Percentiles rank a stretch among this genome's conserved stretches.
Conservation (phyloP, 352 stramenopile species). For the Saprolegnia parasitica region DNA sequence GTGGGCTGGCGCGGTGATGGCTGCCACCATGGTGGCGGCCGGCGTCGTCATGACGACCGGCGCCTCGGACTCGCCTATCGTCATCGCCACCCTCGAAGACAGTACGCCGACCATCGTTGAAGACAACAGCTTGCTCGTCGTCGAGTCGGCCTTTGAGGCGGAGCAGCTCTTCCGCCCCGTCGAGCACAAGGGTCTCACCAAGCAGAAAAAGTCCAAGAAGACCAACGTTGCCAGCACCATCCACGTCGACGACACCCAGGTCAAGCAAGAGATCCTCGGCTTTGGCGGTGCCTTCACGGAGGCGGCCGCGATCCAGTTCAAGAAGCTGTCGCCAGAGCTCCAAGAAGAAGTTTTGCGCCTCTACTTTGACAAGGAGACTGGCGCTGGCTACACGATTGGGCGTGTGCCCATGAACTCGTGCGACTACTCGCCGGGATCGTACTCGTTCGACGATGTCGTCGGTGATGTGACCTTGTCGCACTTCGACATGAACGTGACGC, state of each 20-base stretch:
- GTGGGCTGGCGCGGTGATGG: not conserved
- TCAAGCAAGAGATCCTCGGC: conserved; percentile 78
- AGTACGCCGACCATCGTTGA: not conserved
- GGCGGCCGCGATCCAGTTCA: conserved; percentile 82
- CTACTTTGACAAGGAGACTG: conserved; percentile 81
- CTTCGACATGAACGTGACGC: conserved; percentile 69
- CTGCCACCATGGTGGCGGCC: conserved; percentile 13
- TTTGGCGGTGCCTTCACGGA: conserved; percentile 93
- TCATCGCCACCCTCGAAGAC: not conserved
- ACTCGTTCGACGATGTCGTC: conserved; percentile 81
- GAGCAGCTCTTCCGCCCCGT: not conserved
- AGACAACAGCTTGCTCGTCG: conserved; percentile 4
- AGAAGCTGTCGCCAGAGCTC: conserved; percentile 63
- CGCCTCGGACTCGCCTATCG: not conserved
- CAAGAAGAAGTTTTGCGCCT: conserved; percentile 81
- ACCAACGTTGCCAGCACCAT: conserved; percentile 39
- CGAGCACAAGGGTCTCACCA: conserved; percentile 14
- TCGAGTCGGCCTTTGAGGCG: conserved; percentile 10
- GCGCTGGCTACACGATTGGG: conserved; percentile 82
- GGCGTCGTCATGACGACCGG: conserved; percentile 14
- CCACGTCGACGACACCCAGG: conserved; percentile 43
- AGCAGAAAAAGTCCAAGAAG: conserved; percentile 37
- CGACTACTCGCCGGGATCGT: conserved; percentile 83
- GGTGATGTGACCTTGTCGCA: conserved; percentile 64
- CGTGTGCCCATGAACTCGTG: conserved; percentile 88